These are phyloP conservation scores for Crotalaria pallida DNA, from an alignment of 306 rosid genomes.

Conservation along the genomic window DNA sequence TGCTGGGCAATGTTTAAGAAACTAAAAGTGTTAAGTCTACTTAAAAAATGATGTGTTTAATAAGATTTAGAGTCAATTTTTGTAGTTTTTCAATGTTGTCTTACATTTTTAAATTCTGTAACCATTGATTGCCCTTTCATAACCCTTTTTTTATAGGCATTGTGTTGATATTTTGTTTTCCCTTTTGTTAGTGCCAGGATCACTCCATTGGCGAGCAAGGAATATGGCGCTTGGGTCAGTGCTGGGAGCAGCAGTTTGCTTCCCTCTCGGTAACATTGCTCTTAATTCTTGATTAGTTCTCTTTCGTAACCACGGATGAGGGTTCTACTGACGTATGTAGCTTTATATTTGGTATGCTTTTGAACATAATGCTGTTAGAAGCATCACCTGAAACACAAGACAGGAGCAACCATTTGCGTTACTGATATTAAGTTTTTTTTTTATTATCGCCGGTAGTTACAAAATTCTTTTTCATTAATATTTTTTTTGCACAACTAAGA, in stretches of 20 bases:
- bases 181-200: constrained; percentile 72
- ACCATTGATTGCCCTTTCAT: too few relatives aligned
- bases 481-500: neutral
- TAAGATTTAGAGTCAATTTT: too few relatives aligned
- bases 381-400: neutral
- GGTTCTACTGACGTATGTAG: neutral
- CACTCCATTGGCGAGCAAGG: constrained; percentile 84
- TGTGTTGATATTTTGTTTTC: constrained; percentile 14
- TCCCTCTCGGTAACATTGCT: constrained; percentile 70
- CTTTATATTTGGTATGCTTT: neutral
- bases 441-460: neutral
- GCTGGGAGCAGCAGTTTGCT: constrained; percentile 82
- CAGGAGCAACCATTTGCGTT: neutral
- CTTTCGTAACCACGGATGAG: neutral
- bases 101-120: too few relatives aligned
- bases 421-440: neutral
- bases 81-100: too few relatives aligned
- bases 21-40: too few relatives aligned
- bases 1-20: too few relatives aligned
- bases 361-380: neutral
- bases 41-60: too few relatives aligned
- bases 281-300: neutral
- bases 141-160: too few relatives aligned
- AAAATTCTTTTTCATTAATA: neutral
- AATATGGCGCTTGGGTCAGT: constrained; percentile 69